Percentiles rank a stretch among this genome's conserved stretches.
Evolutionary conservation across 2,329 filamentous ascomycete genomes (phyloP).

Genomic region (Claviceps sp.): DNA sequence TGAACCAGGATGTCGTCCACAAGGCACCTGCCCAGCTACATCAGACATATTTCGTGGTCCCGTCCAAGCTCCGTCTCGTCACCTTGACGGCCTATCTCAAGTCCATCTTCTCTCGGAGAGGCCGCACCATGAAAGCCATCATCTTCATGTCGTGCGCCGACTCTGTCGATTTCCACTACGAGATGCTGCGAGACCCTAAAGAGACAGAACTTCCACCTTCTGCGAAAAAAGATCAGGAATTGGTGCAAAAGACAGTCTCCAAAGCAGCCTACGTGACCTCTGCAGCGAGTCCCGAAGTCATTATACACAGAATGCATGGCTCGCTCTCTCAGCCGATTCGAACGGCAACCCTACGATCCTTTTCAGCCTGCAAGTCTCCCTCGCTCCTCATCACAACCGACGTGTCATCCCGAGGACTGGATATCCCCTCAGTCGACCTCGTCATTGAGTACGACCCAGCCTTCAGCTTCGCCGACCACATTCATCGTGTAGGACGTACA

Average conservation of each 20-base stretch:
- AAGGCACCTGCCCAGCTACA: conserved; percentile 80
- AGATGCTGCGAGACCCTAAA: conserved; percentile 48
- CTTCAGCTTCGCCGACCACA: conserved; percentile 83
- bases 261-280: conserved; percentile 61
- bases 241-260: conserved; percentile 47
- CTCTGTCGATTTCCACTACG: conserved; percentile 92
- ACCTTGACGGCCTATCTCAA: conserved; percentile 75
- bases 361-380: conserved; percentile 58
- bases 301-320: conserved; percentile 77
- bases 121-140: conserved; percentile 91
- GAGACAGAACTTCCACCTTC: conserved; percentile 14
- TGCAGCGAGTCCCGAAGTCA: conserved; percentile 57
- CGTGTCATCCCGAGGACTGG: conserved; percentile 86
- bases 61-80: conserved; percentile 81
- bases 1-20: conserved; percentile 46
- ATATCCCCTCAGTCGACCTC: conserved; percentile 87
- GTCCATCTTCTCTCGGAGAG: conserved; percentile 74
- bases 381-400: conserved; percentile 87
- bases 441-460: conserved; percentile 95
- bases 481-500: conserved; percentile 88
- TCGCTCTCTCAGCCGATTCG: conserved; percentile 79
- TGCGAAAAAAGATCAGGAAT: conserved; percentile 19
- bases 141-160: conserved; percentile 96
- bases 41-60: conserved; percentile 77
- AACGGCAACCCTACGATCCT: conserved; percentile 72